phyloP scores from a whole-genome alignment of 179 eudicot genomes.

The Heliamphora pulchella region DNA sequence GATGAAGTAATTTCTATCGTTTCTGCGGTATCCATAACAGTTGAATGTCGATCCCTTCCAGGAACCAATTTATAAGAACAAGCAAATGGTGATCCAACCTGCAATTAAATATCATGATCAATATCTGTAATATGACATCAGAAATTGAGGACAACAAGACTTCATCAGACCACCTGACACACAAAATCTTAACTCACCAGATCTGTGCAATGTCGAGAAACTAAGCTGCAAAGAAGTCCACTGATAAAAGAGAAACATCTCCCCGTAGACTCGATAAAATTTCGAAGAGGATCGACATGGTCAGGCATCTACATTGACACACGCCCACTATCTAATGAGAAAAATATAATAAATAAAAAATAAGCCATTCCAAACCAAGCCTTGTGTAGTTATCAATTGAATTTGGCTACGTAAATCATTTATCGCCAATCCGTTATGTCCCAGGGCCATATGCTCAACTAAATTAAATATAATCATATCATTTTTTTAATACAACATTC shows the following conservation, averaged over 20 bases:
- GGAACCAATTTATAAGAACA: constrained; percentile 12
- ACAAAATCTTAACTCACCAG: constrained; percentile 14
- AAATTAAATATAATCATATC: too few species aligned
- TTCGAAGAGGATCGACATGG: constrained; percentile 20
- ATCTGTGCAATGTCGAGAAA: constrained; percentile 11
- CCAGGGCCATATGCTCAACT: neutral
- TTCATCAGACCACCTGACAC: neutral
- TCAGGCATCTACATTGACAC: constrained; percentile 22
- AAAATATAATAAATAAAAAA: neutral
- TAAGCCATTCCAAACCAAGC: neutral
- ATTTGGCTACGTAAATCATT: neutral
- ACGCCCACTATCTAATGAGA: neutral
- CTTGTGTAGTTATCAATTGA: neutral
- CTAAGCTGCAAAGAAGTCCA: constrained; percentile 17
- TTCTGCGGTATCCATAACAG: constrained; percentile 31
- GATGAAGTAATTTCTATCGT: constrained; percentile 56
- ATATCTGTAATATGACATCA: constrained; percentile 1
- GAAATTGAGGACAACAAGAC: neutral
- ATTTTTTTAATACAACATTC: too few species aligned
- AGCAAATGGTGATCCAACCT: constrained; percentile 22
- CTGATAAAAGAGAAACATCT: constrained; percentile 24
- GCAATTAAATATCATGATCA: constrained; percentile 14
- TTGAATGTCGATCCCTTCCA: constrained; percentile 20
- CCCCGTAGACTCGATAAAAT: constrained; percentile 21
- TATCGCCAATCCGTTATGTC: neutral